Conservation (phyloP, 1,284 basidiomycete species). For the Cutaneotrichosporon mucoides region DNA sequence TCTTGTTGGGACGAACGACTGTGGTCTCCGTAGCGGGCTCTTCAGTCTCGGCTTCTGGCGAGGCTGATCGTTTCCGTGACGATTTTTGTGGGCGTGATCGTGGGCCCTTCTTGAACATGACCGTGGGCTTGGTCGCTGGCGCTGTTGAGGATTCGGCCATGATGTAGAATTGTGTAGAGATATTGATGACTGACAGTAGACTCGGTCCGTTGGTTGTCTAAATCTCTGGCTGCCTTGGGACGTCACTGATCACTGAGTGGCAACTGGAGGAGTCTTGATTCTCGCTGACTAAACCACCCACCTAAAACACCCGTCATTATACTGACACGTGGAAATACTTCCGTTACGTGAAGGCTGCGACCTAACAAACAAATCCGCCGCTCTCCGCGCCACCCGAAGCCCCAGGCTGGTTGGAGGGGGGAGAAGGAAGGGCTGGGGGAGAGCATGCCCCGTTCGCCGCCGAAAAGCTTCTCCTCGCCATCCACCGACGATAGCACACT, state of each 20-base stretch:
- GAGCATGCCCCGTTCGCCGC: neutral
- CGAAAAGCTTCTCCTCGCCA: neutral
- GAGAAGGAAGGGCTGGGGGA: neutral
- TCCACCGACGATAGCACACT: neutral
- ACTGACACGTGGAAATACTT: too few species aligned
- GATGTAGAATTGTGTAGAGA: neutral
- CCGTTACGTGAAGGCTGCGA: too few species aligned
- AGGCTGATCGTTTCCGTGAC: constrained; percentile 63
- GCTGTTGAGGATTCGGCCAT: constrained; percentile 24
- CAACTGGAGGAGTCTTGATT: too few species aligned
- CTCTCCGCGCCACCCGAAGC: too few species aligned
- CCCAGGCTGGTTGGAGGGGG: neutral
- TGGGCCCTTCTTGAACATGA: constrained; percentile 83
- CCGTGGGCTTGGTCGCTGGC: constrained; percentile 51
- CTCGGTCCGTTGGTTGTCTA: neutral
- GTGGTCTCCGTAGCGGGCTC: constrained; percentile 43
- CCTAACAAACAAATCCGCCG: too few species aligned
- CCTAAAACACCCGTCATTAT: too few species aligned
- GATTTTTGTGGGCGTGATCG: constrained; percentile 60
- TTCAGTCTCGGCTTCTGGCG: constrained; percentile 51
- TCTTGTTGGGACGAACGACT: constrained; percentile 70
- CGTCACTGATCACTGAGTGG: neutral
- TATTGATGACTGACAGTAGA: neutral
- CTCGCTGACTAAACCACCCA: too few species aligned
- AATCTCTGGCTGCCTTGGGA: neutral